phyloP scores from a whole-genome alignment of 306 rosid genomes.

The Rosa rugosa region DNA sequence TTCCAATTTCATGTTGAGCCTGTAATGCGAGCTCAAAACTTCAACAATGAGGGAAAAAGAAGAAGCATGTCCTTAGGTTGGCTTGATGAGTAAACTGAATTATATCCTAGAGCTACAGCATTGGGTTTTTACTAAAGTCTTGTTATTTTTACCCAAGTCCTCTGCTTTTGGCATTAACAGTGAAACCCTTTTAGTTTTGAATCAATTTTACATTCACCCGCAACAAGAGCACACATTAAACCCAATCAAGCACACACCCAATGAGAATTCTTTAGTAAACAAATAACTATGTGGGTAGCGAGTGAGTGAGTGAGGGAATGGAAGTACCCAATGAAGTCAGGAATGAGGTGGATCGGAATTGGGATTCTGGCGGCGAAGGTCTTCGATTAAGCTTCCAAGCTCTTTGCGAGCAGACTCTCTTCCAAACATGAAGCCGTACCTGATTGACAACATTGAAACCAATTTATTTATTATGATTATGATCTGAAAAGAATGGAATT shows the following conservation, averaged over 20 bases:
- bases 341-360: slow-evolving; percentile 34
- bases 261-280: background rate
- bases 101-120: background rate
- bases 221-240: background rate
- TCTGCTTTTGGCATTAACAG: background rate
- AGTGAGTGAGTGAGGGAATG: slow-evolving; percentile 2
- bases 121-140: background rate
- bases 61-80: background rate
- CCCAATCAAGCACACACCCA: background rate
- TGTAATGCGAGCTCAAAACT: background rate
- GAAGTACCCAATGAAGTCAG: slow-evolving; percentile 26
- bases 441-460: too few species aligned
- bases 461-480: too few species aligned
- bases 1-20: background rate
- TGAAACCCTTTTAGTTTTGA: background rate
- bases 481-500: slow-evolving; percentile 10
- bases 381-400: slow-evolving; percentile 65
- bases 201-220: background rate
- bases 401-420: slow-evolving; percentile 91
- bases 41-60: background rate
- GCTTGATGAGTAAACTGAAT: background rate
- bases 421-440: slow-evolving; percentile 26
- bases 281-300: background rate
- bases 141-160: background rate
- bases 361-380: slow-evolving; percentile 61